phyloP scores from a whole-genome alignment of 106 monocot species.

The Phalaenopsis aphrodite region DNA sequence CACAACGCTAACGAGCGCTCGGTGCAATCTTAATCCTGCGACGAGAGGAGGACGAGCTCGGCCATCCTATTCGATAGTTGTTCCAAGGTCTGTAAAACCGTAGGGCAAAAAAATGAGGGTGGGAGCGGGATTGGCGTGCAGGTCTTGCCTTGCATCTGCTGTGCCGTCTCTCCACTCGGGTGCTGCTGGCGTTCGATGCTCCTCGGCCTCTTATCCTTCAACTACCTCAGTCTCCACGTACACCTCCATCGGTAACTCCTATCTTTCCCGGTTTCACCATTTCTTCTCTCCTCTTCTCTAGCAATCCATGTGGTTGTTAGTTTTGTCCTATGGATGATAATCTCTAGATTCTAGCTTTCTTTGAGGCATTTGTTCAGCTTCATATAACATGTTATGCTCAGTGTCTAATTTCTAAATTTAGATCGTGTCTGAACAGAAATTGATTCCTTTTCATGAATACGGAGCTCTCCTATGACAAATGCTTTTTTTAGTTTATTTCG shows the following conservation, averaged over 20 bases:
- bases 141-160: constrained; percentile 21
- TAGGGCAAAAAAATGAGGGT: constrained; percentile 10
- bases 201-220: constrained; percentile 14
- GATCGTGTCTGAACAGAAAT: not conserved
- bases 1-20: not conserved
- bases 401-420: too few species aligned
- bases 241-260: constrained; percentile 14
- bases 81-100: not conserved
- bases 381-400: not conserved
- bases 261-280: not conserved
- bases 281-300: too few species aligned
- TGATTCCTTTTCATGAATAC: not conserved
- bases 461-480: not conserved
- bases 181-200: constrained; percentile 13
- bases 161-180: constrained; percentile 4
- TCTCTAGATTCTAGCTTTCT: not conserved
- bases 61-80: not conserved
- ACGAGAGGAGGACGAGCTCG: not conserved
- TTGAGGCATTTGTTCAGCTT: not conserved
- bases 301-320: not conserved
- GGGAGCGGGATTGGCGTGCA: constrained; percentile 8
- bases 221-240: constrained; percentile 6
- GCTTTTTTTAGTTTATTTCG: not conserved
- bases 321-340: not conserved
- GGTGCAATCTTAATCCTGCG: not conserved